phyloP scores from a whole-genome alignment of 192 early-diverging fungal genomes.

The Phycomyces nitens region DNA sequence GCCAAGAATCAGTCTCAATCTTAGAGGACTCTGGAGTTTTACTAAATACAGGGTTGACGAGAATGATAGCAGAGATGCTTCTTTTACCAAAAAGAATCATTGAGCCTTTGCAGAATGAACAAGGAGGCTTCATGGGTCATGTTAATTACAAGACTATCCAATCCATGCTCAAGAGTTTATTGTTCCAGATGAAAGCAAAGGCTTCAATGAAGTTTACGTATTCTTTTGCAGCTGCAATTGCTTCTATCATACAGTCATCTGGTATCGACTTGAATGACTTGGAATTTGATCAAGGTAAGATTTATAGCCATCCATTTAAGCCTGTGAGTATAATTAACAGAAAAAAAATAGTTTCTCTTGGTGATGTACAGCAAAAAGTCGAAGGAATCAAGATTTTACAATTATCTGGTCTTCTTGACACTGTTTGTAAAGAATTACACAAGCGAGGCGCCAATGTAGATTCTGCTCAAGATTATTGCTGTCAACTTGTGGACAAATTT shows the following conservation, averaged over 20 bases:
- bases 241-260: not conserved
- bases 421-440: not conserved
- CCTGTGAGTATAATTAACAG: not conserved
- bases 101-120: not conserved
- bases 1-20: not conserved
- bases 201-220: not conserved
- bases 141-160: not conserved
- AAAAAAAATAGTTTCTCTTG: not conserved
- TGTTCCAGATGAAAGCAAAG: not conserved
- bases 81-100: not conserved
- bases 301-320: not conserved
- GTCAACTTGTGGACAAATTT: slow-evolving; percentile 5
- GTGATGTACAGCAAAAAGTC: slow-evolving; percentile 1
- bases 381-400: slow-evolving; percentile 11
- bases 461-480: slow-evolving; percentile 1
- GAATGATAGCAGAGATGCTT: not conserved
- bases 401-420: not conserved
- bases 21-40: not conserved
- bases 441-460: not conserved
- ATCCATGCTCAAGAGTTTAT: not conserved
- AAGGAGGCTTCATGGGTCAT: not conserved
- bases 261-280: slow-evolving; percentile 1
- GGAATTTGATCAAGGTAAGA: not conserved
- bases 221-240: not conserved
- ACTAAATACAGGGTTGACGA: not conserved